Evolutionary conservation across 148 eudicot species (phyloP).

Genomic region (Diospyros lotus): DNA sequence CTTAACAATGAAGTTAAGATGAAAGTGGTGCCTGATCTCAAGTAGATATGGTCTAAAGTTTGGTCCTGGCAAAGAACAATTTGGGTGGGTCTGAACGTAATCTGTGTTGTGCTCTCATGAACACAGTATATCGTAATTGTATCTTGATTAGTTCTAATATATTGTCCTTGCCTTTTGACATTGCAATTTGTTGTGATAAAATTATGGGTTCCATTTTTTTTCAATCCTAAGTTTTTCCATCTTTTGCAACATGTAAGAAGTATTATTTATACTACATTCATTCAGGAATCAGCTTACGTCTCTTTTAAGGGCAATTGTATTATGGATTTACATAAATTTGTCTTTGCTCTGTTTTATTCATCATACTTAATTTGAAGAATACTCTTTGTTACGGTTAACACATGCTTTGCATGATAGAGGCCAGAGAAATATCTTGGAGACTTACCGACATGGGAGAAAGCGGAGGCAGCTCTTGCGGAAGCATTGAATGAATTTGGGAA

Average conservation of each 20-base stretch:
- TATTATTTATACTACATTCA: neutral
- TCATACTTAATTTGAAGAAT: neutral
- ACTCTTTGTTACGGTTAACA: neutral
- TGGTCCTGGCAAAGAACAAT: neutral
- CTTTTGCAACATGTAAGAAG: neutral
- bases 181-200: no score
- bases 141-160: neutral
- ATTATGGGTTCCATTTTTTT: neutral
- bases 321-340: neutral
- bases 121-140: neutral
- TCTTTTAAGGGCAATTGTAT: no score
- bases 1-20: no score
- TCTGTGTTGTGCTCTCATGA: neutral
- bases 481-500: slow-evolving; percentile 88
- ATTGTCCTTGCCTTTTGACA: neutral
- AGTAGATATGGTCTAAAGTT: neutral
- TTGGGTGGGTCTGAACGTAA: neutral
- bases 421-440: slow-evolving; percentile 97
- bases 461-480: slow-evolving; percentile 87
- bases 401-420: slow-evolving; percentile 44
- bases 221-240: neutral
- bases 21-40: neutral
- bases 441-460: slow-evolving; percentile 75
- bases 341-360: neutral
- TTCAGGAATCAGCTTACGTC: neutral